Evolutionary conservation across 352 stramenopile genomes (phyloP), one percentile per base, ranked within the genome.

Genomic region (Phytophthora ramorum): DNA sequence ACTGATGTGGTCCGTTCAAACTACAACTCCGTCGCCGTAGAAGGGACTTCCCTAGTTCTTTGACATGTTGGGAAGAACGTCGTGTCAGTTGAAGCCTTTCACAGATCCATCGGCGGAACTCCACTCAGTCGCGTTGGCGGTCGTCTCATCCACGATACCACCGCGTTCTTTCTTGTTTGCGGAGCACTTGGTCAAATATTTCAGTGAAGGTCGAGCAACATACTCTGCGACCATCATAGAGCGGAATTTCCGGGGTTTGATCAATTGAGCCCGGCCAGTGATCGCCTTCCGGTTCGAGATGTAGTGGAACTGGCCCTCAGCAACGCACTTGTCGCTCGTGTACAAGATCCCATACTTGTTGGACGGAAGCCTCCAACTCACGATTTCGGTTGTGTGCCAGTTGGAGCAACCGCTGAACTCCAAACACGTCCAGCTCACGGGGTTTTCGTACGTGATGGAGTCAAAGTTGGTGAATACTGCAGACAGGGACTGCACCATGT

Each of bases 161-260:
- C 19, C 43, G 7, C 9, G 8, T 28, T 48, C 41, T 28, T 48
- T 26, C 4, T 3, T n/a, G 7, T 4, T 40, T 14, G 34, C 14
- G 19, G 41, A 28, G 9, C 41, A 48, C 9, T 48, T 48, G 4
- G 24, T 28, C 17, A 30, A 28, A n/a, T 40, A 40, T 7, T 14
- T 40, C 12, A 40, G 12, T 10, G 34, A 40, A 40, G 34, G 34
- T n/a, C 34, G 34, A 40, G 10, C 12, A 14, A 9, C 37, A 44
- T 48, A 48, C 41, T 48, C 41, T 5, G 10, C 20, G 17, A 48
- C 41, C 41, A 48, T 48, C 41, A 48, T 48, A 1, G 41, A 48
- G 7, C 19, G 41, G 9, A 48, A 48, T 8, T 24, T 30, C 8
- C 13, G 17, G 17, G 8, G 2, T n/a, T 14, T 30, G 1, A n/a